These are phyloP conservation scores for Oryza punctata DNA, from an alignment of 176 grass and related monocot species.

Conservation along the genomic window DNA sequence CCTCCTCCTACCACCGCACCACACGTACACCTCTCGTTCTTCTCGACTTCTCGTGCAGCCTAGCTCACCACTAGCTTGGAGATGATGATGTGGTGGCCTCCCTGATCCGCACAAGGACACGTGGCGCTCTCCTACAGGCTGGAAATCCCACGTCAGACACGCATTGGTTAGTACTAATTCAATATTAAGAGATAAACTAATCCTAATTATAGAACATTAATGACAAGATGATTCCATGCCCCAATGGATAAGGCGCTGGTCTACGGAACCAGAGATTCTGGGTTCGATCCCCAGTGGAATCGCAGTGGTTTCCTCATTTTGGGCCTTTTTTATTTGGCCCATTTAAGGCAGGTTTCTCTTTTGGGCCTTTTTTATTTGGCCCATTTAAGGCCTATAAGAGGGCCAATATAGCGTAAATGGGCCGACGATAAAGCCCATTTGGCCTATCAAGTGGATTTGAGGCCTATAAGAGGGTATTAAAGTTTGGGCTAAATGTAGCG, in stretches of 20 bases:
- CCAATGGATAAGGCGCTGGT: slow-evolving; percentile 99
- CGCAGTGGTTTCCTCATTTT: rapidly evolving
- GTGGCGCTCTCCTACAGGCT: background rate
- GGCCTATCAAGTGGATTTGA: background rate
- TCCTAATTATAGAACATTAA: rapidly evolving
- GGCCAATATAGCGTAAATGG: too few species aligned
- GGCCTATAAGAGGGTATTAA: too few species aligned
- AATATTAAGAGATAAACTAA: rapidly evolving
- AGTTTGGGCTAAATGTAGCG: too few species aligned
- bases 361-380: too few species aligned
- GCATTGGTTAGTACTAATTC: background rate
- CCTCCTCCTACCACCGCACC: background rate
- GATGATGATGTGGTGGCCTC: background rate
- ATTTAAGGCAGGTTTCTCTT: too few species aligned
- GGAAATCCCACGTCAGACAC: background rate
- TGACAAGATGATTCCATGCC: slow-evolving; percentile 61
- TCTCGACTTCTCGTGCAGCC: background rate
- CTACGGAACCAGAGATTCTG: slow-evolving; percentile 99
- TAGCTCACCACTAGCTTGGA: background rate
- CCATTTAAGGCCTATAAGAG: too few species aligned
- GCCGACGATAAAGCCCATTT: background rate
- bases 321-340: too few species aligned
- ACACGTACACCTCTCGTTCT: background rate
- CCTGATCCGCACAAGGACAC: slow-evolving; percentile 12
- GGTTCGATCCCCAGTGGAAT: slow-evolving; percentile 97